These are phyloP conservation scores for Vitis hybrid DNA, from an alignment of 177 flowering plant genomes.

Conservation along the genomic window DNA sequence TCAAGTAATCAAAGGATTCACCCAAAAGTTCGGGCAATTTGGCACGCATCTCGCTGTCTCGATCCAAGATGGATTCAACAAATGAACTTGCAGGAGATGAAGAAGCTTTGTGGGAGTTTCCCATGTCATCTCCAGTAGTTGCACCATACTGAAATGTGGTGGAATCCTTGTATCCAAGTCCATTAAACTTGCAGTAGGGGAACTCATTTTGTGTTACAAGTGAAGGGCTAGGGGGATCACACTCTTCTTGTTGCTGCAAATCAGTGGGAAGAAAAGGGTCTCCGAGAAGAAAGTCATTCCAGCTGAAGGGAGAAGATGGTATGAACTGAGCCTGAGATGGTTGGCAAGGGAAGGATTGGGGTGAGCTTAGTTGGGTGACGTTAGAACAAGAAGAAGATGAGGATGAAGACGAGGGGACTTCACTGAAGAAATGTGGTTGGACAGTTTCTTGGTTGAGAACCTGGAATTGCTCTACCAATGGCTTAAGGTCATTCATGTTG, in stretches of 20 bases:
- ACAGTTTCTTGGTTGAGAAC: slow-evolving; percentile 10
- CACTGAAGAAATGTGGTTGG: slow-evolving; percentile 20
- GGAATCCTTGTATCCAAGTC: slow-evolving; percentile 1
- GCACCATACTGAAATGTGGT: neutral
- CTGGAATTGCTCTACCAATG: slow-evolving; percentile 12
- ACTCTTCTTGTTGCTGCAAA: slow-evolving; percentile 15
- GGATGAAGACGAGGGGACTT: slow-evolving; percentile 26
- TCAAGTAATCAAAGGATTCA: slow-evolving; percentile 35
- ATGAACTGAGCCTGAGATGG: slow-evolving; percentile 18
- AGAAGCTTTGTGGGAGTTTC: slow-evolving; percentile 15
- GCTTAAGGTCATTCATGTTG: neutral
- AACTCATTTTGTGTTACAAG: slow-evolving; percentile 9
- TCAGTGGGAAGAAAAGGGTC: slow-evolving; percentile 24
- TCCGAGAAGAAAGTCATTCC: slow-evolving; percentile 49
- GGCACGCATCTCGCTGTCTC: slow-evolving; percentile 46
- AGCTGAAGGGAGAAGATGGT: slow-evolving; percentile 38
- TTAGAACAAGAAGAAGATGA: slow-evolving; percentile 27
- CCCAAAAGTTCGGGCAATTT: slow-evolving; percentile 50
- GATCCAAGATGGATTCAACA: slow-evolving; percentile 57
- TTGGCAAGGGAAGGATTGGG: slow-evolving; percentile 10
- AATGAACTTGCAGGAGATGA: slow-evolving; percentile 49
- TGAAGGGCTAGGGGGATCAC: slow-evolving; percentile 12
- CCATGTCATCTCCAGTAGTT: neutral
- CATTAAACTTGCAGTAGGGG: slow-evolving; percentile 7
- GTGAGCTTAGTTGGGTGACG: slow-evolving; percentile 17